These are phyloP conservation scores for Aechmea fasciata DNA, from an alignment of 176 grass and related monocot genomes.

Conservation along the genomic window DNA sequence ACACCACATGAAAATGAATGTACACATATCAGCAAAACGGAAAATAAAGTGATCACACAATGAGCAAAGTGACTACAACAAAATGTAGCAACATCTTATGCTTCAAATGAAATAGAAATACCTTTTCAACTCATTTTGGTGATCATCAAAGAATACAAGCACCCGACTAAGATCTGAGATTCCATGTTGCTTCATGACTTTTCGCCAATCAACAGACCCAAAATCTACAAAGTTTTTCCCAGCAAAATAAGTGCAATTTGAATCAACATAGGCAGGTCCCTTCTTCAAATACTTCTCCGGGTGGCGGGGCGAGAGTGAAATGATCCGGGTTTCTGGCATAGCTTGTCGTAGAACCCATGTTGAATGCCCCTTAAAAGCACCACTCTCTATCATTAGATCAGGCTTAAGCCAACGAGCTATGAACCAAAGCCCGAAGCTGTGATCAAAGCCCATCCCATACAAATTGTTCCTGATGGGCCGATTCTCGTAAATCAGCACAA, in stretches of 20 bases:
- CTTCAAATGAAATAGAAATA: background rate
- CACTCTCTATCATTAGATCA: constrained; percentile 87
- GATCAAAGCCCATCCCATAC: constrained; percentile 88
- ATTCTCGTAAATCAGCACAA: constrained; percentile 76
- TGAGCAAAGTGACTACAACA: background rate
- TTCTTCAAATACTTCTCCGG: constrained; percentile 88
- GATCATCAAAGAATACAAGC: constrained; percentile 92
- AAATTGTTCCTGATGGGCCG: constrained; percentile 85
- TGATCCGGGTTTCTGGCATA: constrained; percentile 60
- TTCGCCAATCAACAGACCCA: constrained; percentile 62
- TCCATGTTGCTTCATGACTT: constrained; percentile 52
- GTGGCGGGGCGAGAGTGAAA: constrained; percentile 74
- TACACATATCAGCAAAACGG: background rate
- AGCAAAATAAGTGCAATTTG: constrained; percentile 77
- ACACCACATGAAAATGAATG: background rate
- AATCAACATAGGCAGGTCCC: constrained; percentile 83
- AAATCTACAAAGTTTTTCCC: constrained; percentile 87
- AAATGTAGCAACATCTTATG: background rate
- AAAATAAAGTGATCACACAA: background rate
- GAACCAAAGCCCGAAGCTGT: constrained; percentile 97
- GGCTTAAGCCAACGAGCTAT: constrained; percentile 85
- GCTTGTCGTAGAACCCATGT: constrained; percentile 87
- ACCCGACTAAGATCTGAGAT: constrained; percentile 68
- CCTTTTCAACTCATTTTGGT: constrained; percentile 92
- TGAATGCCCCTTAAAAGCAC: constrained; percentile 86